Evolutionary conservation across 345 rosid genomes (phyloP).

Genomic region (Isatis tinctoria): DNA sequence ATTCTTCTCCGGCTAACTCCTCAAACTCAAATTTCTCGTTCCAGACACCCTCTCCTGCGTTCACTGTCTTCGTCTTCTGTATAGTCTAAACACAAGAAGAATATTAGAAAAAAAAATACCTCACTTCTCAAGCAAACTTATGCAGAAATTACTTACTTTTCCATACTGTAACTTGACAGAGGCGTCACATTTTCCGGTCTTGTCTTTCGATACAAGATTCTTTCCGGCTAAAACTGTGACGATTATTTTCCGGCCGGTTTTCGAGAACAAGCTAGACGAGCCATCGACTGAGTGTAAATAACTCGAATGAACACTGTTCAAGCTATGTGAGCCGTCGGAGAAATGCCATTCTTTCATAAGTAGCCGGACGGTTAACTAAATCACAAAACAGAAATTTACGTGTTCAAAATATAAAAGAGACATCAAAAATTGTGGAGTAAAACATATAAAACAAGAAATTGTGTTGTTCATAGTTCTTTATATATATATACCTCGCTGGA

Average conservation of each 20-base stretch:
- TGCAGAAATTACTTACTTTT: constrained; percentile 46
- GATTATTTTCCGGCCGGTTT: constrained; percentile 72
- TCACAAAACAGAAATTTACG: background rate
- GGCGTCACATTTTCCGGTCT: constrained; percentile 65
- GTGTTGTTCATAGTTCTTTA: background rate
- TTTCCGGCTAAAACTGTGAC: constrained; percentile 61
- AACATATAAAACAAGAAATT: background rate
- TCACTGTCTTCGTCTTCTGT: constrained; percentile 64
- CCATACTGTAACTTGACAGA: constrained; percentile 87
- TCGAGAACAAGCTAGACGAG: constrained; percentile 49
- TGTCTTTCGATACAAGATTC: constrained; percentile 58
- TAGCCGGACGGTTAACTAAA: constrained; percentile 72
- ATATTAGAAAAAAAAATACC: background rate
- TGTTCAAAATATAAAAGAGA: background rate
- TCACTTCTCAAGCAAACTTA: background rate
- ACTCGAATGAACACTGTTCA: constrained; percentile 38
- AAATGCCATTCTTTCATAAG: constrained; percentile 95
- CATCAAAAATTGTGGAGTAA: background rate
- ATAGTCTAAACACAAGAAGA: constrained; percentile 26
- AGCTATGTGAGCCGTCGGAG: constrained; percentile 82
- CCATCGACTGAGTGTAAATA: constrained; percentile 48
- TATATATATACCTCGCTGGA: constrained; percentile 62
- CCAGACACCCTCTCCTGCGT: constrained; percentile 52
- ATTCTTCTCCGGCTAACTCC: constrained; percentile 80
- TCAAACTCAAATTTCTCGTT: constrained; percentile 79